phyloP scores from a whole-genome alignment of 2,329 filamentous ascomycete species.

The Westerdykella sp. region DNA sequence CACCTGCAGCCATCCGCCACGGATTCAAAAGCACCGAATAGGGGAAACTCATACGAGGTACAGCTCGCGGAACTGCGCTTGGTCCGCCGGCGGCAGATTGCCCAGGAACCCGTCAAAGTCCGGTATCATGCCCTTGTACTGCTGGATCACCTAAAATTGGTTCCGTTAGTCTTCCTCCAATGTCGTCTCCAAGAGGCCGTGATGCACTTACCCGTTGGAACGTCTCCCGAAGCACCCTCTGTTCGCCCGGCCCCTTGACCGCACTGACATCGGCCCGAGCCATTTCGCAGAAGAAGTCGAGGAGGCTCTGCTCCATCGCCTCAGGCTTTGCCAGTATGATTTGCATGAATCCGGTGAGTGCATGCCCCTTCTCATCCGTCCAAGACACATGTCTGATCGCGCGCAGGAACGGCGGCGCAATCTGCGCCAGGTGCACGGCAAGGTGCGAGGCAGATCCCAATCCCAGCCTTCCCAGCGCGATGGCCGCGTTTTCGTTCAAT shows the following conservation, averaged over 20 bases:
- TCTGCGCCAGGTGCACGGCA: constrained; percentile 70
- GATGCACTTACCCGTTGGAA: constrained; percentile 64
- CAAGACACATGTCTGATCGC: constrained; percentile 79
- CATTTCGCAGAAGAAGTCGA: constrained; percentile 78
- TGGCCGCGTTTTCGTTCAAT: constrained; percentile 87
- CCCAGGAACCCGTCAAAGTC: constrained; percentile 49
- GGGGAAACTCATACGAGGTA: constrained; percentile 30
- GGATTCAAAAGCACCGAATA: too few species aligned
- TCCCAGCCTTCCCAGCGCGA: constrained; percentile 82
- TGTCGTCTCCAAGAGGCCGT: background rate
- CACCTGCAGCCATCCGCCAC: constrained; percentile 10
- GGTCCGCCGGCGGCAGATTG: constrained; percentile 41
- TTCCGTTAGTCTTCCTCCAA: background rate
- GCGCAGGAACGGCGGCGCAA: constrained; percentile 74
- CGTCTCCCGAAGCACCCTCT: constrained; percentile 59
- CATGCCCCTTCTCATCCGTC: constrained; percentile 90
- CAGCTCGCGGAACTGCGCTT: constrained; percentile 39
- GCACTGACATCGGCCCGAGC: constrained; percentile 59
- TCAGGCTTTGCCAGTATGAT: constrained; percentile 81
- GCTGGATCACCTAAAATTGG: constrained; percentile 41
- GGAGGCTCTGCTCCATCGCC: constrained; percentile 80
- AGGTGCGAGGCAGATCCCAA: constrained; percentile 69
- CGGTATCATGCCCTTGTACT: constrained; percentile 51
- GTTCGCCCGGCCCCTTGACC: constrained; percentile 52
- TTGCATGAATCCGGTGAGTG: constrained; percentile 82